phyloP scores from a whole-genome alignment of 2,329 filamentous ascomycete species.

The Fusarium pseudocircinatum region DNA sequence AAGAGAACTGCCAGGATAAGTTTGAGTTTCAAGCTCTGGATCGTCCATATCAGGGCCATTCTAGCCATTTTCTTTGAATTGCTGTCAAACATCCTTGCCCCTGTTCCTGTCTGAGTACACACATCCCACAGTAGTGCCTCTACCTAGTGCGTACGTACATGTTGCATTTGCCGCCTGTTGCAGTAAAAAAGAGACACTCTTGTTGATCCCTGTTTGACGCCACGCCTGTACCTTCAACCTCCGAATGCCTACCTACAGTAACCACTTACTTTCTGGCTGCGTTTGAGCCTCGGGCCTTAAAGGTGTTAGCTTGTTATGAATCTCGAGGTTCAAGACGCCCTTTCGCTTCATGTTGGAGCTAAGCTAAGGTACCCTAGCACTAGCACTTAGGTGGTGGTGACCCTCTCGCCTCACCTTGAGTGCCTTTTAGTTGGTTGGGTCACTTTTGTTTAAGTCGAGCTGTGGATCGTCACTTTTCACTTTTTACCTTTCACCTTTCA shows the following conservation, averaged over 20 bases:
- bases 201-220: slow-evolving; percentile 13
- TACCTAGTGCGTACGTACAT: background rate
- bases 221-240: background rate
- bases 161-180: slow-evolving; percentile 7
- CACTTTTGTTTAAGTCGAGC: slow-evolving; percentile 15
- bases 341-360: slow-evolving; percentile 24
- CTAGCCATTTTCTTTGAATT: background rate
- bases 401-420: slow-evolving; percentile 26
- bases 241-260: background rate
- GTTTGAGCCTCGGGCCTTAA: slow-evolving; percentile 23
- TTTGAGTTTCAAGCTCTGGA: background rate
- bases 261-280: background rate
- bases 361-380: slow-evolving; percentile 25
- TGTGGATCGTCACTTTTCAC: slow-evolving; percentile 44
- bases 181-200: slow-evolving; percentile 1
- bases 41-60: background rate
- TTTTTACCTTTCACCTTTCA: slow-evolving; percentile 29
- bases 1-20: background rate
- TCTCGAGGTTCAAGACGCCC: slow-evolving; percentile 9
- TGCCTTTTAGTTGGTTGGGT: slow-evolving; percentile 20
- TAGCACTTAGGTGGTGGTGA: background rate
- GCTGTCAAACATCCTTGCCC: slow-evolving; percentile 18
- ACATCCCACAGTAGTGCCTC: background rate
- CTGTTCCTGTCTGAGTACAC: slow-evolving; percentile 8
- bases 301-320: slow-evolving; percentile 20